Conservation (phyloP, 805 yeast species). For the Nakazawaea siamensis region DNA sequence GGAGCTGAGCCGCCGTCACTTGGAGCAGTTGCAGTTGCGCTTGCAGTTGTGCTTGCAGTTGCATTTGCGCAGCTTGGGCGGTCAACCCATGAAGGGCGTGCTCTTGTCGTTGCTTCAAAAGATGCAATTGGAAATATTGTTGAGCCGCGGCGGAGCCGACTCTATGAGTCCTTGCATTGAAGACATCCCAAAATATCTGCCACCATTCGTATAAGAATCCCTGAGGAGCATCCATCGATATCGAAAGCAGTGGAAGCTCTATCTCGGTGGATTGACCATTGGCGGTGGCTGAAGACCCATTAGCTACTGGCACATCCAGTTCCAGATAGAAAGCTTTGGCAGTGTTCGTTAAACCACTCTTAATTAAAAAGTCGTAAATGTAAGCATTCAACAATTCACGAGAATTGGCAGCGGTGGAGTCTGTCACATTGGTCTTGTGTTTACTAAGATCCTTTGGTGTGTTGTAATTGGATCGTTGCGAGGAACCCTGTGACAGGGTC, state of each 20-base stretch:
- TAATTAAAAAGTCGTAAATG: constrained; percentile 76
- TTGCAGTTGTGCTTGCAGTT: constrained; percentile 20
- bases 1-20: constrained; percentile 13
- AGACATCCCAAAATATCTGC: constrained; percentile 93
- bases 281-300: constrained; percentile 1
- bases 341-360: constrained; percentile 61
- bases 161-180: constrained; percentile 68
- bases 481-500: too few relatives aligned
- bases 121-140: constrained; percentile 61
- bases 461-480: not conserved
- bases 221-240: constrained; percentile 74
- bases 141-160: constrained; percentile 58
- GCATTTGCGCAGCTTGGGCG: constrained; percentile 14
- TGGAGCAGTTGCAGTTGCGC: constrained; percentile 17
- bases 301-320: constrained; percentile 49
- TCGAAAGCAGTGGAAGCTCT: constrained; percentile 39
- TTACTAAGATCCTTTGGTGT: not conserved
- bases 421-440: constrained; percentile 21
- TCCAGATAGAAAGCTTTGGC: constrained; percentile 71
- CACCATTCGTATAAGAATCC: constrained; percentile 93
- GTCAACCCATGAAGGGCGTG: constrained; percentile 35
- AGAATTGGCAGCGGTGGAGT: constrained; percentile 41
- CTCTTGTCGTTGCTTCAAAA: constrained; percentile 51
- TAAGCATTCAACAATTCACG: constrained; percentile 70
- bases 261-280: not conserved